Percentiles rank a stretch among this genome's conserved stretches.
Evolutionary conservation across 202 grass and related monocot genomes (phyloP).

Genomic region (Panicum virgatum): DNA sequence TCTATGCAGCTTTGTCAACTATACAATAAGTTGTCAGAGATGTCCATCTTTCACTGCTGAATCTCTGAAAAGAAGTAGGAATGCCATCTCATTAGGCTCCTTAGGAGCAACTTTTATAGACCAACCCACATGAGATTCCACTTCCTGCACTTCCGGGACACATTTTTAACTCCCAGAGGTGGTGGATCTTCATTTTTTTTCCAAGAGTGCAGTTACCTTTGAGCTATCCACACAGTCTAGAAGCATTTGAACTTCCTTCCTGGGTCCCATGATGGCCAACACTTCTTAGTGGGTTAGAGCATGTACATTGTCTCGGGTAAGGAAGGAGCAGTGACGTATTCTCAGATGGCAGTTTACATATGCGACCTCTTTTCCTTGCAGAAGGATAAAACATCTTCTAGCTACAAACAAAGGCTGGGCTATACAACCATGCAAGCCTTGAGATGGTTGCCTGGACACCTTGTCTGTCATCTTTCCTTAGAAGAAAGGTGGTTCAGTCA

Average conservation of each 20-base stretch:
- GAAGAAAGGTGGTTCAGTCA: not conserved
- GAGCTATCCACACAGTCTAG: slow-evolving; percentile 52
- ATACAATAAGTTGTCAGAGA: not conserved
- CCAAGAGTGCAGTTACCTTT: slow-evolving; percentile 39
- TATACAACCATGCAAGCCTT: not conserved
- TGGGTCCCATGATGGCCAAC: slow-evolving; percentile 61
- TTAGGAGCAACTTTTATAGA: slow-evolving; percentile 50
- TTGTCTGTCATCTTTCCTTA: not conserved
- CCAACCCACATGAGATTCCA: slow-evolving; percentile 73
- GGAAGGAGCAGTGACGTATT: not conserved
- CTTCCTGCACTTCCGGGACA: slow-evolving; percentile 43
- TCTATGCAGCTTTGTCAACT: not conserved
- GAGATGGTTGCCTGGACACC: not conserved
- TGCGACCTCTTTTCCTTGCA: not conserved
- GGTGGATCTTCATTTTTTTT: slow-evolving; percentile 31
- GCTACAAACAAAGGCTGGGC: not conserved
- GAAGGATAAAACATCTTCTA: not conserved
- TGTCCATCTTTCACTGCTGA: not conserved
- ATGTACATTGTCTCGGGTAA: slow-evolving; percentile 45
- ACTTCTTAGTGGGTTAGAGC: too few relatives aligned
- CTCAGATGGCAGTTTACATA: not conserved
- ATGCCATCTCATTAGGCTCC: not conserved
- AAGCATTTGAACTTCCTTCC: slow-evolving; percentile 64
- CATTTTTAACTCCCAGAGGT: slow-evolving; percentile 27
- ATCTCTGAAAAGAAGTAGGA: not conserved